phyloP scores from a whole-genome alignment of 306 rosid species.

The Urtica urens region DNA sequence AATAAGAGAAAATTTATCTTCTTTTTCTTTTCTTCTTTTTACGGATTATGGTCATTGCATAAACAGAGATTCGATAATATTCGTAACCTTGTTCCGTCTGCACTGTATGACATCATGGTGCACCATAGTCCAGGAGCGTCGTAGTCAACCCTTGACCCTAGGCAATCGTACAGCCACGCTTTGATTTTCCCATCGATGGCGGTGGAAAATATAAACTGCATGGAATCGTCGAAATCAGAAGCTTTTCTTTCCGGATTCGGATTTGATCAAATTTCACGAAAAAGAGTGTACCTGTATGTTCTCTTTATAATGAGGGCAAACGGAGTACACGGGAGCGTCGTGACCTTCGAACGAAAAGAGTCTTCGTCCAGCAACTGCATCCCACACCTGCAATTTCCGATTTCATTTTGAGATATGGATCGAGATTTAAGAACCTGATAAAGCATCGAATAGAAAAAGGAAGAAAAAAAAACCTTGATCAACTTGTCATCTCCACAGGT shows the following conservation, averaged over 20 bases:
- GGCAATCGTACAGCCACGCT: slow-evolving; percentile 38
- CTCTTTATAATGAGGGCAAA: slow-evolving; percentile 36
- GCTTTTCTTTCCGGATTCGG: too few relatives aligned
- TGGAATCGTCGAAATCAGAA: neutral
- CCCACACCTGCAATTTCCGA: slow-evolving; percentile 27
- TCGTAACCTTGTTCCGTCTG: slow-evolving; percentile 34
- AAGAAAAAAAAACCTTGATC: slow-evolving; percentile 23
- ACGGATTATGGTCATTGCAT: neutral
- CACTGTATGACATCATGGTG: slow-evolving; percentile 41
- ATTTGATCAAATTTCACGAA: neutral
- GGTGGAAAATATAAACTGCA: slow-evolving; percentile 36
- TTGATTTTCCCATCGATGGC: slow-evolving; percentile 33
- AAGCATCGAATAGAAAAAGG: neutral
- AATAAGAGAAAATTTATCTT: neutral
- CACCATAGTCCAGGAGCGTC: slow-evolving; percentile 41
- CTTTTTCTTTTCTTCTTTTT: neutral
- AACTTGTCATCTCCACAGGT: slow-evolving; percentile 35
- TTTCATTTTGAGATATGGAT: neutral
- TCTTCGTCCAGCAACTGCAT: slow-evolving; percentile 26
- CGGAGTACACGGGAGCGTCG: slow-evolving; percentile 38
- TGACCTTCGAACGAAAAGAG: slow-evolving; percentile 34
- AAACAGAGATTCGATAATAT: too few relatives aligned
- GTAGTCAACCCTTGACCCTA: slow-evolving; percentile 34
- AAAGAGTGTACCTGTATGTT: slow-evolving; percentile 22
- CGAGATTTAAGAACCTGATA: neutral